phyloP scores from a whole-genome alignment of 352 stramenopile species.

The Phytophthora fragariaefolia region DNA sequence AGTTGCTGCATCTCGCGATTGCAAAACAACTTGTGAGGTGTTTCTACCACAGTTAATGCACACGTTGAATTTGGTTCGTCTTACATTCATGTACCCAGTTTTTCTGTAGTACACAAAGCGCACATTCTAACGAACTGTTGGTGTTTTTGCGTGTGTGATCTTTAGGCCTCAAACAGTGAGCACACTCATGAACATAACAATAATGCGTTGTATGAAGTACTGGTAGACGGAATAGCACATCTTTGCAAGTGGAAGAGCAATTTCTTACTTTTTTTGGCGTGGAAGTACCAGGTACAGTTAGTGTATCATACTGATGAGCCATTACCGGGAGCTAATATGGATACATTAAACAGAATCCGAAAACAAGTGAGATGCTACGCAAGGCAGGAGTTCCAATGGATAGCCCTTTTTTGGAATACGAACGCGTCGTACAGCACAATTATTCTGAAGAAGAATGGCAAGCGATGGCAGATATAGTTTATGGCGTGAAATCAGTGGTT shows the following conservation, averaged over 20 bases:
- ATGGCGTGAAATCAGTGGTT: conserved; percentile 73
- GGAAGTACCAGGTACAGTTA: conserved; percentile 59
- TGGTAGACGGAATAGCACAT: conserved; percentile 30
- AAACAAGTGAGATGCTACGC: conserved; percentile 35
- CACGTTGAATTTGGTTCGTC: conserved; percentile 49
- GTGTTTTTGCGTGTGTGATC: not conserved
- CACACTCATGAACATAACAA: conserved; percentile 32
- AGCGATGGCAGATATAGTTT: conserved; percentile 68
- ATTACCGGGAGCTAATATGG: not conserved
- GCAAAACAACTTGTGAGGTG: conserved; percentile 38
- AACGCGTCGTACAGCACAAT: conserved; percentile 76
- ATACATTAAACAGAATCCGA: conserved; percentile 39
- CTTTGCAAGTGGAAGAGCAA: conserved; percentile 69
- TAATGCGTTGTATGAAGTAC: conserved; percentile 25
- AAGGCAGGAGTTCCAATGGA: conserved; percentile 34
- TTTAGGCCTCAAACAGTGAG: conserved; percentile 6
- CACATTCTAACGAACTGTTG: not conserved
- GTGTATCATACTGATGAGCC: not conserved
- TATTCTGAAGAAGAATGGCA: conserved; percentile 66
- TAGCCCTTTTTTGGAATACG: conserved; percentile 65
- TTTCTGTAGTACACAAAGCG: too few species aligned
- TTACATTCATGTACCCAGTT: not conserved
- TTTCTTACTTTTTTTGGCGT: conserved; percentile 56
- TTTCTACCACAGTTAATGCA: conserved; percentile 50
- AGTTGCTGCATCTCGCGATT: conserved; percentile 29